Conservation (phyloP, 495 filamentous ascomycete genomes). For the Aspergillus hancockii region DNA sequence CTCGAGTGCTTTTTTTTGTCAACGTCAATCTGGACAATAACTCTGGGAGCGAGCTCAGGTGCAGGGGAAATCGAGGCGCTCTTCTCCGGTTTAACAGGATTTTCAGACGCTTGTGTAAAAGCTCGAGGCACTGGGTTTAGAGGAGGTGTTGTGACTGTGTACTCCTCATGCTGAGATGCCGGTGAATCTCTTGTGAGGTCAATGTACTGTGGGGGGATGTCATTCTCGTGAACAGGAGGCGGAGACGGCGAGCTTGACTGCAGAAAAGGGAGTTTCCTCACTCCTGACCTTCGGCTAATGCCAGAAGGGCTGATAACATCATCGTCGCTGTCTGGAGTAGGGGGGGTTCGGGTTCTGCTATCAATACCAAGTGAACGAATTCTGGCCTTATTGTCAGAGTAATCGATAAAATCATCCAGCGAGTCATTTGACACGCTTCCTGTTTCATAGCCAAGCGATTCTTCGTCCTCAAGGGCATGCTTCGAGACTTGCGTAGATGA, state of each 20-base stretch:
- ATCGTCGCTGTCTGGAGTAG: slow-evolving; percentile 28
- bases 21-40: slow-evolving; percentile 6
- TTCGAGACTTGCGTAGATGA: slow-evolving; percentile 20
- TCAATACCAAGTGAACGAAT: neutral
- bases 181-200: slow-evolving; percentile 35
- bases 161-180: slow-evolving; percentile 19
- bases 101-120: slow-evolving; percentile 4
- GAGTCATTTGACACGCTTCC: slow-evolving; percentile 41
- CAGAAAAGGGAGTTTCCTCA: slow-evolving; percentile 8
- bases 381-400: slow-evolving; percentile 19
- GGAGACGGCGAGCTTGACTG: slow-evolving; percentile 18
- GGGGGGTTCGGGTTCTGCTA: slow-evolving; percentile 22
- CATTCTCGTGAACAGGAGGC: slow-evolving; percentile 4
- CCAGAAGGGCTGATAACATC: slow-evolving; percentile 30
- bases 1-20: neutral
- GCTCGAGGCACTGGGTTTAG: slow-evolving; percentile 26
- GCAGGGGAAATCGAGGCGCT: slow-evolving; percentile 18
- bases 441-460: slow-evolving; percentile 33
- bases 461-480: slow-evolving; percentile 40
- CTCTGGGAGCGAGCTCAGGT: slow-evolving; percentile 13
- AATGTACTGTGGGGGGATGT: slow-evolving; percentile 17
- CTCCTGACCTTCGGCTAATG: slow-evolving; percentile 13
- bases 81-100: slow-evolving; percentile 7
- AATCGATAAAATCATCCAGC: slow-evolving; percentile 48
- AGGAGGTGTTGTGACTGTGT: slow-evolving; percentile 29